Evolutionary conservation across 805 yeast species (phyloP), one percentile per base, ranked within the genome.

Genomic region (Schwanniomyces pseudopolymorphus): DNA sequence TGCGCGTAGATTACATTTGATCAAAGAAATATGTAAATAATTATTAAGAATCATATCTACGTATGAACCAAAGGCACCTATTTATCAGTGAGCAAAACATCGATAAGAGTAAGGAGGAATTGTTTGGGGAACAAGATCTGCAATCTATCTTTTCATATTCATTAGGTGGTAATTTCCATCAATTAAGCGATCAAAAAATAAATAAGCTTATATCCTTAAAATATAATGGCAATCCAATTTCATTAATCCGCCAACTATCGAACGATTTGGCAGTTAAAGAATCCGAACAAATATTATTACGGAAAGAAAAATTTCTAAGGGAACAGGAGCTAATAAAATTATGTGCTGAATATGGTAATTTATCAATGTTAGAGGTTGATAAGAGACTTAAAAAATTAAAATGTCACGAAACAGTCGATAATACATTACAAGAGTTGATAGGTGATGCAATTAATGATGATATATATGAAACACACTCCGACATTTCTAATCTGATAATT

Each of bases 211-310:
- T 66, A 2, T 45, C 44, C 16, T 41, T 63, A 13, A 64, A 65
- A 45, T 67, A 60, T 47, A 47, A 53, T 26, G 55, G 54, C 31
- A 60, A 66, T 47, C 61, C 70, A 0, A 42, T 56, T 19, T 45
- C 47, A 5, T 64, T 78, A 20, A 68, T 79, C 3, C 63, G 75
- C 33, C 83, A 78, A 51, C 57, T 79, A 16, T 74, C 81, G 0
- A 50, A 65, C 2, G 83, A 79, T 44, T 55, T 79, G 49, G 76
- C 80, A 1, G 60, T 64, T 28, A 66, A 79, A 28, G 82, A 79
- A 44, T 66, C 75, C 1, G 80, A 78, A 51, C 61, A 78, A 37
- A 60, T 70, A 2, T 52, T 74, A 16, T 51, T 69, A 33, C 62
- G 76, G 9, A 57, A 61, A 44, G 62, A 60, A 33, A 60, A 63